Evolutionary conservation across 2,329 filamentous ascomycete genomes (phyloP).

Genomic region (Xylariales sp.): DNA sequence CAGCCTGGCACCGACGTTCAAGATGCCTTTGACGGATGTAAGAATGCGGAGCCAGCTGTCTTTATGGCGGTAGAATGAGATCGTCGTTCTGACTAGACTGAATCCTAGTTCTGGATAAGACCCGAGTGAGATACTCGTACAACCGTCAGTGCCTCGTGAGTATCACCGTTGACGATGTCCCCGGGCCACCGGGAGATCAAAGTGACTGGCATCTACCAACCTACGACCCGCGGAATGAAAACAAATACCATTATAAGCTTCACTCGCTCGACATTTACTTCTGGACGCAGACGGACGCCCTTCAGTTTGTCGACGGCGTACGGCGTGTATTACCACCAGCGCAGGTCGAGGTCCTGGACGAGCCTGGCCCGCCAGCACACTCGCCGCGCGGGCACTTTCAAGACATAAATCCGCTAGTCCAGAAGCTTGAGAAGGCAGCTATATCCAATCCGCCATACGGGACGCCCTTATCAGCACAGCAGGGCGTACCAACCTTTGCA

Average conservation of each 20-base stretch:
- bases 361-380: slow-evolving; percentile 46
- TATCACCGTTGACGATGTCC: slow-evolving; percentile 53
- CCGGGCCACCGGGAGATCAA: slow-evolving; percentile 32
- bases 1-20: slow-evolving; percentile 69
- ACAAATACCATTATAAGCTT: slow-evolving; percentile 74
- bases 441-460: slow-evolving; percentile 55
- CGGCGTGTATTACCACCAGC: slow-evolving; percentile 57
- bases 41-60: too few species aligned
- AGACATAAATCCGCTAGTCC: slow-evolving; percentile 65
- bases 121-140: slow-evolving; percentile 65
- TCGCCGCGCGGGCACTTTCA: slow-evolving; percentile 23
- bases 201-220: slow-evolving; percentile 73
- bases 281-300: slow-evolving; percentile 69
- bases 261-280: slow-evolving; percentile 76
- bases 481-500: slow-evolving; percentile 31
- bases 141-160: slow-evolving; percentile 69
- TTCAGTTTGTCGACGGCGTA: slow-evolving; percentile 65
- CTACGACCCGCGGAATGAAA: slow-evolving; percentile 67
- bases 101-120: slow-evolving; percentile 57
- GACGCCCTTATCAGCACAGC: slow-evolving; percentile 18
- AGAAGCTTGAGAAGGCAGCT: slow-evolving; percentile 67
- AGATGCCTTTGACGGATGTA: slow-evolving; percentile 74
- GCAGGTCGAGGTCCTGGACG: slow-evolving; percentile 61
- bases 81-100: background rate
- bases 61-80: too few species aligned